phyloP scores from a whole-genome alignment of 1,284 basidiomycete species.

The Ceratobasidium sp. region DNA sequence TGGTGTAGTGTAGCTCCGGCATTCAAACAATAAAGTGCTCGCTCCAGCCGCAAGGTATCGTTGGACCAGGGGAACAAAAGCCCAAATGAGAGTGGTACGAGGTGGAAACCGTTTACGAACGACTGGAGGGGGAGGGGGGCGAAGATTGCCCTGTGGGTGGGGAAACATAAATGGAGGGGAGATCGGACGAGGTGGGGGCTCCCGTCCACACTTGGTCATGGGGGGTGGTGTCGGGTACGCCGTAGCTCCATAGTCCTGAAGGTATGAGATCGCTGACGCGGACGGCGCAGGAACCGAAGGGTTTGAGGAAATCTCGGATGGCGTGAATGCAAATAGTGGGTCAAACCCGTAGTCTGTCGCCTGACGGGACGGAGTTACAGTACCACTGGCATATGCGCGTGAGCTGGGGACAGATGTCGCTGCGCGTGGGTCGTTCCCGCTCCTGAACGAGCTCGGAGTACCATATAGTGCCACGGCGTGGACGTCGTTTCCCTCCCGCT shows the following conservation, averaged over 20 bases:
- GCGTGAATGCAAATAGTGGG: conserved; percentile 38
- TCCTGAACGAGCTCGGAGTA: conserved; percentile 38
- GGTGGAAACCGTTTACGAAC: conserved; percentile 39
- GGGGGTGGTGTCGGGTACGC: conserved; percentile 43
- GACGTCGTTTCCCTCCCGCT: conserved; percentile 38
- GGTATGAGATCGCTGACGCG: conserved; percentile 29
- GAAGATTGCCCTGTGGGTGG: conserved; percentile 34
- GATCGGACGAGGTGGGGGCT: conserved; percentile 24
- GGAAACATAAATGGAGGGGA: conserved; percentile 41
- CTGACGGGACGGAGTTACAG: conserved; percentile 40
- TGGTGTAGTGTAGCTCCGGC: conserved; percentile 39
- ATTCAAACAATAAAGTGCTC: conserved; percentile 37
- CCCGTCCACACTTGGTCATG: conserved; percentile 28
- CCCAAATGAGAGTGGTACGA: conserved; percentile 40
- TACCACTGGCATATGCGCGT: conserved; percentile 40
- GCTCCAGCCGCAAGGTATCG: conserved; percentile 38
- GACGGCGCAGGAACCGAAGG: conserved; percentile 40
- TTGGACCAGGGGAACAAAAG: conserved; percentile 39
- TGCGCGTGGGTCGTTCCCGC: conserved; percentile 26
- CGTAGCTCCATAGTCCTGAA: conserved; percentile 31
- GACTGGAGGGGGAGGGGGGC: conserved; percentile 41
- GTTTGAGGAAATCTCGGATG: conserved; percentile 20
- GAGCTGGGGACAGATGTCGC: conserved; percentile 17
- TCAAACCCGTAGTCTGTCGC: conserved; percentile 31
- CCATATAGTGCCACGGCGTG: conserved; percentile 41